These are phyloP conservation scores for Quercus phellos DNA, from an alignment of 331 rosid genomes.

Conservation along the genomic window DNA sequence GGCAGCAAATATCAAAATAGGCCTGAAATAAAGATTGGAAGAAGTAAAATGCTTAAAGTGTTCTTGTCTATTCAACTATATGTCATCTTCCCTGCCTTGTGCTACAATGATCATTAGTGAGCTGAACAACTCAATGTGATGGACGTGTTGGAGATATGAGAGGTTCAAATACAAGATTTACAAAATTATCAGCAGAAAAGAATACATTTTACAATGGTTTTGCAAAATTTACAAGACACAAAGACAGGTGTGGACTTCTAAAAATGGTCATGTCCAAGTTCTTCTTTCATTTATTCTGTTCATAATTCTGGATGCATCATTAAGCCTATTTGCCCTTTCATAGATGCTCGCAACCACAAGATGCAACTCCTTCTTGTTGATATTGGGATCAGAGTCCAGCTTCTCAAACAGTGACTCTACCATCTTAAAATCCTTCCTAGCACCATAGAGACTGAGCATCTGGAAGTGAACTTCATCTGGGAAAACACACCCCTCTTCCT, in stretches of 20 bases:
- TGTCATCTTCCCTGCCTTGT: background rate
- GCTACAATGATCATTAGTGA: background rate
- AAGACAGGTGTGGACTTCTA: conserved; percentile 12
- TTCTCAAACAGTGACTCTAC: conserved; percentile 63
- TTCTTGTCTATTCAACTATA: background rate
- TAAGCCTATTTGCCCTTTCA: conserved; percentile 68
- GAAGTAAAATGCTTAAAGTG: background rate
- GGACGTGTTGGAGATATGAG: background rate
- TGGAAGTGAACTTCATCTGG: conserved; percentile 84
- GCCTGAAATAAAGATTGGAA: background rate
- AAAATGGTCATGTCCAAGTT: conserved; percentile 29
- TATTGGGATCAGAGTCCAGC: conserved; percentile 66
- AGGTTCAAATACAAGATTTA: conserved; percentile 5
- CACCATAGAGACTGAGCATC: conserved; percentile 78
- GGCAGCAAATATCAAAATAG: background rate
- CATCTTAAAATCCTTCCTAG: conserved; percentile 53
- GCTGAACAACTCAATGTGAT: background rate
- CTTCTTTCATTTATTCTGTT: conserved; percentile 46
- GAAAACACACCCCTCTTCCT: conserved; percentile 74
- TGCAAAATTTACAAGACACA: background rate
- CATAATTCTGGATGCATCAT: conserved; percentile 73
- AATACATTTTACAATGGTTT: background rate
- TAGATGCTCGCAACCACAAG: conserved; percentile 73
- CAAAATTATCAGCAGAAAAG: conserved; percentile 16
- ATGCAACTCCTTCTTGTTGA: conserved; percentile 84